Evolutionary conservation across 1,139 yeast genomes (phyloP).

Genomic region (Scheffersomyces insectosa): DNA sequence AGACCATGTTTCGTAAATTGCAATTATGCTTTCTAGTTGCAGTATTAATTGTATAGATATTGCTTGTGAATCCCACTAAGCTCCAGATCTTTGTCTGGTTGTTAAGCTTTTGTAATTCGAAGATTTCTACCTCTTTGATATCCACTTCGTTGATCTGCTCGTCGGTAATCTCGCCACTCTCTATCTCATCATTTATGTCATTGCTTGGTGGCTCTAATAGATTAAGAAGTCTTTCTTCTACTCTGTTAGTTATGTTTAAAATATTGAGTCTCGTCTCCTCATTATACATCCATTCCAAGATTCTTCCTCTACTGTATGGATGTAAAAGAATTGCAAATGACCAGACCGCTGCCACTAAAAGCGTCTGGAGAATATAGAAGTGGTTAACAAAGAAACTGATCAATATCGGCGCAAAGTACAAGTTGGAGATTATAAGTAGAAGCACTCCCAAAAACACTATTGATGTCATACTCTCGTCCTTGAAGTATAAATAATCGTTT

Average conservation of each 20-base stretch:
- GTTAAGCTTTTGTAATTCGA: constrained; percentile 66
- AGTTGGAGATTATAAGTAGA: constrained; percentile 27
- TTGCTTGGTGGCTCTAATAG: constrained; percentile 17
- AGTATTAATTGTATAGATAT: constrained; percentile 49
- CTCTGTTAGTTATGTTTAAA: constrained; percentile 44
- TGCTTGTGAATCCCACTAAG: constrained; percentile 53
- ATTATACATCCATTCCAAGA: constrained; percentile 49
- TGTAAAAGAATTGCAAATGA: constrained; percentile 45
- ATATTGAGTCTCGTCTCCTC: constrained; percentile 62
- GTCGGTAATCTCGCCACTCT: neutral
- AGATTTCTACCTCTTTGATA: constrained; percentile 58
- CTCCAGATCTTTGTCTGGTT: constrained; percentile 59
- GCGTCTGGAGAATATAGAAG: constrained; percentile 38
- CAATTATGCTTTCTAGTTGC: constrained; percentile 23
- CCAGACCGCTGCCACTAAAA: constrained; percentile 53
- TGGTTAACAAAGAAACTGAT: constrained; percentile 26
- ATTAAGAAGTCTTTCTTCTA: constrained; percentile 42
- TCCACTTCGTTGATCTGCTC: constrained; percentile 1
- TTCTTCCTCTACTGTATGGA: constrained; percentile 50
- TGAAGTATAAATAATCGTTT: constrained; percentile 62
- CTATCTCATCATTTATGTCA: neutral
- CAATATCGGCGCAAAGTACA: constrained; percentile 33
- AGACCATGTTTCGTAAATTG: neutral
- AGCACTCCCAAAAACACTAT: constrained; percentile 43
- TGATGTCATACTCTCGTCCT: constrained; percentile 63